These are phyloP conservation scores for Pleurotus tuoliensis DNA, from an alignment of 768 basidiomycete genomes.

Conservation along the genomic window DNA sequence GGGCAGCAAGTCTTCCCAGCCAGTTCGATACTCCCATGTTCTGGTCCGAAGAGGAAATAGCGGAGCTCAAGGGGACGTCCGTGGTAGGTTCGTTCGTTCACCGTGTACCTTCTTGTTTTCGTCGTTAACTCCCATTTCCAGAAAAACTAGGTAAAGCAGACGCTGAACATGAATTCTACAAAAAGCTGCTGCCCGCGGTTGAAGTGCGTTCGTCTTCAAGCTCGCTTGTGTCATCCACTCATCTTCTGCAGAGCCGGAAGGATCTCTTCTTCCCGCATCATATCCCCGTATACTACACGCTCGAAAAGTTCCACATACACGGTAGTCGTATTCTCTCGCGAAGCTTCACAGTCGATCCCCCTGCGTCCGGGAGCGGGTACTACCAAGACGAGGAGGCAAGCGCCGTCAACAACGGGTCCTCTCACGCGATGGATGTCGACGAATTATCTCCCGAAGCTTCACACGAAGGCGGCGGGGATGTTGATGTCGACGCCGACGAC, in stretches of 20 bases:
- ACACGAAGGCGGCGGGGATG: conserved; percentile 25
- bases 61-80: conserved; percentile 77
- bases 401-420: conserved; percentile 26
- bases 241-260: conserved; percentile 49
- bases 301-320: conserved; percentile 80
- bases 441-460: conserved; percentile 9
- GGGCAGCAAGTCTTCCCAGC: conserved; percentile 60
- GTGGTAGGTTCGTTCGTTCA: conserved; percentile 64
- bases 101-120: background rate
- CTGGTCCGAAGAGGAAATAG: conserved; percentile 73
- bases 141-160: conserved; percentile 86
- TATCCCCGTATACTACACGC: conserved; percentile 48
- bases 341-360: conserved; percentile 76
- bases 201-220: conserved; percentile 38
- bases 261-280: conserved; percentile 64
- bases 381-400: conserved; percentile 15
- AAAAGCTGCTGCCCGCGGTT: conserved; percentile 68
- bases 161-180: conserved; percentile 68
- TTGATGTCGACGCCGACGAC: conserved; percentile 40
- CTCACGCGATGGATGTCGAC: conserved; percentile 42
- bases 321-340: conserved; percentile 91
- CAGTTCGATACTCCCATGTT: conserved; percentile 92
- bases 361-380: too few relatives aligned
- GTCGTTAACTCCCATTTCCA: conserved; percentile 22
- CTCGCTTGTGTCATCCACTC: background rate